Conservation (phyloP, 2,329 filamentous ascomycete genomes). For the Paracoccidioides brasiliensis region DNA sequence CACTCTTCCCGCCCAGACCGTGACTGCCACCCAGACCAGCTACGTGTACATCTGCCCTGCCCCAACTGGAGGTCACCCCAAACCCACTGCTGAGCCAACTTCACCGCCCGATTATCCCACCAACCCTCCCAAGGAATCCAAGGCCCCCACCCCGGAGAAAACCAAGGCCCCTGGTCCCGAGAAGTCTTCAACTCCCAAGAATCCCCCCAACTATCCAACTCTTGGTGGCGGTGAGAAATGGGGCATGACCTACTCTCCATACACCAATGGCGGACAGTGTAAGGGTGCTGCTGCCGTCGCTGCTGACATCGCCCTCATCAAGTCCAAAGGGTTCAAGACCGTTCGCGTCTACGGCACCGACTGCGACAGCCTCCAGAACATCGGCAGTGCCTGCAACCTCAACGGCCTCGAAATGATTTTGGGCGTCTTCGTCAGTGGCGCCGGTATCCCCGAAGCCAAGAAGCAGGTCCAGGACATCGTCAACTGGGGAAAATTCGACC, state of each 20-base stretch:
- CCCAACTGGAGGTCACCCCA: constrained; percentile 33
- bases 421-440: constrained; percentile 69
- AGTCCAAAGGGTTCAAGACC: constrained; percentile 51
- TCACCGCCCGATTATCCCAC: constrained; percentile 14
- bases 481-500: constrained; percentile 56
- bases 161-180: constrained; percentile 12
- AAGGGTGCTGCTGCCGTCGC: constrained; percentile 48
- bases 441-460: constrained; percentile 48
- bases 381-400: constrained; percentile 55
- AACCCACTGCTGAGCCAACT: constrained; percentile 15
- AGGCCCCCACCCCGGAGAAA: no score
- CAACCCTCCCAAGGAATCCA: constrained; percentile 10
- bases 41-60: constrained; percentile 61
- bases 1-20: constrained; percentile 51
- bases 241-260: constrained; percentile 73
- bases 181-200: constrained; percentile 13
- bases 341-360: constrained; percentile 86
- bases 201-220: constrained; percentile 12
- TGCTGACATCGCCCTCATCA: constrained; percentile 49
- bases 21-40: constrained; percentile 56
- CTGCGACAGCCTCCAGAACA: constrained; percentile 65
- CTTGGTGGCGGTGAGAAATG: constrained; percentile 38
- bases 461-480: constrained; percentile 63
- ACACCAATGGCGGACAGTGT: constrained; percentile 46
- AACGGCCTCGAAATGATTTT: constrained; percentile 67